Evolutionary conservation across 129 eudicot species (phyloP).

Genomic region (Ambrosia artemisiifolia): DNA sequence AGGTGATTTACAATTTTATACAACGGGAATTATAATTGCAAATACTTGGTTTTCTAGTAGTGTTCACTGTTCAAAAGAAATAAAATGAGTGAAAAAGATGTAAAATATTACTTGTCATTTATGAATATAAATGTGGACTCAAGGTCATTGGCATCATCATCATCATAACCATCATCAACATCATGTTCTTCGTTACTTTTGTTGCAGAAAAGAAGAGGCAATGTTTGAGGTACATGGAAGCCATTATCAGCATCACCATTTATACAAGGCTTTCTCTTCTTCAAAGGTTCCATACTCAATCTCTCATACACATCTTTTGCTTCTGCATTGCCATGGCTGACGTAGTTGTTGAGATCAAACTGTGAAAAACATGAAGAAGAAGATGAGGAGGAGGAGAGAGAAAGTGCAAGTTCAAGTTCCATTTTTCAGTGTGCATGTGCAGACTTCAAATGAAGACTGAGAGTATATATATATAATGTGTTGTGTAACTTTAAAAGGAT

Average conservation of each 20-base stretch:
- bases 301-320: not conserved
- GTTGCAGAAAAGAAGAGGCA: constrained; percentile 24
- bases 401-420: constrained; percentile 27
- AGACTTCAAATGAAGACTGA: not conserved
- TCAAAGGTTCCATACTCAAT: constrained; percentile 16
- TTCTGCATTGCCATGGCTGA: constrained; percentile 6
- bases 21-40: not conserved
- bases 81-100: not conserved
- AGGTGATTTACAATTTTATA: too few relatives aligned
- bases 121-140: constrained; percentile 24
- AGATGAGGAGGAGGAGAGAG: constrained; percentile 31
- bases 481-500: constrained; percentile 20
- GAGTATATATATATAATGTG: not conserved
- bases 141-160: constrained; percentile 15
- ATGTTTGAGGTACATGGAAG: constrained; percentile 17
- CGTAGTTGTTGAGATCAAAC: constrained; percentile 15
- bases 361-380: constrained; percentile 13
- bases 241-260: constrained; percentile 2
- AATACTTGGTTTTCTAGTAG: not conserved
- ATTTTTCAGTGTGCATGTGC: not conserved
- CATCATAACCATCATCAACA: not conserved
- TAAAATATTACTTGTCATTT: constrained; percentile 15
- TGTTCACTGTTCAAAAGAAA: not conserved
- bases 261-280: constrained; percentile 22
- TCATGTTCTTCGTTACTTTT: constrained; percentile 15